Evolutionary conservation across 768 basidiomycete species (phyloP).

Genomic region (Serendipita indica): DNA sequence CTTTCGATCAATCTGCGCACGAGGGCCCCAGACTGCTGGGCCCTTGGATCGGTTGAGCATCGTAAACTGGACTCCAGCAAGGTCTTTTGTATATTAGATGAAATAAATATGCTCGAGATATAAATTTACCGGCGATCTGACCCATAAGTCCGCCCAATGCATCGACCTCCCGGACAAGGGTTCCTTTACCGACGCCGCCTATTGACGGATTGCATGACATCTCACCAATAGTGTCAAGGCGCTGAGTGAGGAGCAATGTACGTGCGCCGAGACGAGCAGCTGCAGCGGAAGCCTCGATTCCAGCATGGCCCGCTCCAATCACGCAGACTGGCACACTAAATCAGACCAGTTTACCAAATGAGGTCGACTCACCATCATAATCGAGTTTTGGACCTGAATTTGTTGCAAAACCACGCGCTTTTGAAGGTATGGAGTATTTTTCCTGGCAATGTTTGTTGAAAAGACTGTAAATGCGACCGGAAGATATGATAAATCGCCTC

Average conservation of each 20-base stretch:
- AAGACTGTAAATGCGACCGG: not conserved
- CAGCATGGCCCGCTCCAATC: slow-evolving; percentile 87
- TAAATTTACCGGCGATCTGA: slow-evolving; percentile 45
- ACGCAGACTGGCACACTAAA: slow-evolving; percentile 42
- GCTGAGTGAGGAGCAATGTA: slow-evolving; percentile 71
- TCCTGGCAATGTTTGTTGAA: not conserved
- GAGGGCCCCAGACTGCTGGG: slow-evolving; percentile 80
- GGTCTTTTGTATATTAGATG: slow-evolving; percentile 33
- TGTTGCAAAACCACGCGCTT: not conserved
- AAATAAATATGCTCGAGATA: not conserved
- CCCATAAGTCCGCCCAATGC: slow-evolving; percentile 83
- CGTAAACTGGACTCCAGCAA: slow-evolving; percentile 78
- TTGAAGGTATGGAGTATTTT: not conserved
- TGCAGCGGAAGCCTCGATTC: slow-evolving; percentile 81
- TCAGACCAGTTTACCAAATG: not conserved
- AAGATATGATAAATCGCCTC: not conserved
- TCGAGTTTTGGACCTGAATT: not conserved
- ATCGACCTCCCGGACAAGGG: slow-evolving; percentile 79
- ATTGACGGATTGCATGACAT: slow-evolving; percentile 88
- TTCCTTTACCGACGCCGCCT: slow-evolving; percentile 86
- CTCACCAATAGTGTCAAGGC: slow-evolving; percentile 62
- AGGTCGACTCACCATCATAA: not conserved
- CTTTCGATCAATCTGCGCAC: slow-evolving; percentile 78
- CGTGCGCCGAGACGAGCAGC: slow-evolving; percentile 70
- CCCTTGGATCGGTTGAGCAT: slow-evolving; percentile 77